phyloP scores from a whole-genome alignment of 305 asterid genomes.

The Striga hermonthica region DNA sequence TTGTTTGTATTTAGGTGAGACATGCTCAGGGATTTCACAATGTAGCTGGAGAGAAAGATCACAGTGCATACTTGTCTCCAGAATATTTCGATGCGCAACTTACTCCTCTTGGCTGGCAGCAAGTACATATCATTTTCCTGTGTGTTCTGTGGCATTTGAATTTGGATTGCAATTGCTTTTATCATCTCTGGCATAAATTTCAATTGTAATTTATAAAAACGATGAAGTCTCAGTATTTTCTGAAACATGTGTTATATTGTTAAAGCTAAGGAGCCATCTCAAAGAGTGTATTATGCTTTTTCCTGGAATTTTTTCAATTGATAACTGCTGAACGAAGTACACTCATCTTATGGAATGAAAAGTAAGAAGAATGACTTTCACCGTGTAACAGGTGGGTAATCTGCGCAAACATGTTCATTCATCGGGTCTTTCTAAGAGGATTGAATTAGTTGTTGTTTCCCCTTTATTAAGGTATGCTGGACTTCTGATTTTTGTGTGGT shows the following conservation, averaged over 20 bases:
- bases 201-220: too few species aligned
- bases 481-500: constrained; percentile 47
- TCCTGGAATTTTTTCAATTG: neutral
- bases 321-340: neutral
- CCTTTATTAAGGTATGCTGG: constrained; percentile 64
- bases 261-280: constrained; percentile 11
- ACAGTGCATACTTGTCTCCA: constrained; percentile 69
- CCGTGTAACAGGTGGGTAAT: constrained; percentile 54
- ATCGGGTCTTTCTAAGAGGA: constrained; percentile 52
- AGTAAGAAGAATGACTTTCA: constrained; percentile 18
- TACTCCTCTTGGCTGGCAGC: constrained; percentile 95
- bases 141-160: constrained; percentile 13
- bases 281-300: constrained; percentile 17
- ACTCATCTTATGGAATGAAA: neutral
- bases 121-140: constrained; percentile 37
- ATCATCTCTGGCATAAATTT: neutral
- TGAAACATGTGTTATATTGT: neutral
- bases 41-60: constrained; percentile 90
- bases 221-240: neutral
- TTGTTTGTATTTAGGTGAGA: constrained; percentile 57
- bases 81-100: constrained; percentile 82
- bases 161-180: constrained; percentile 17
- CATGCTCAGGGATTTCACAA: constrained; percentile 97
- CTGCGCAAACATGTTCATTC: constrained; percentile 51
- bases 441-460: constrained; percentile 72